Conservation (phyloP, 139 green algal species). For the Nannochloris sp. region DNA sequence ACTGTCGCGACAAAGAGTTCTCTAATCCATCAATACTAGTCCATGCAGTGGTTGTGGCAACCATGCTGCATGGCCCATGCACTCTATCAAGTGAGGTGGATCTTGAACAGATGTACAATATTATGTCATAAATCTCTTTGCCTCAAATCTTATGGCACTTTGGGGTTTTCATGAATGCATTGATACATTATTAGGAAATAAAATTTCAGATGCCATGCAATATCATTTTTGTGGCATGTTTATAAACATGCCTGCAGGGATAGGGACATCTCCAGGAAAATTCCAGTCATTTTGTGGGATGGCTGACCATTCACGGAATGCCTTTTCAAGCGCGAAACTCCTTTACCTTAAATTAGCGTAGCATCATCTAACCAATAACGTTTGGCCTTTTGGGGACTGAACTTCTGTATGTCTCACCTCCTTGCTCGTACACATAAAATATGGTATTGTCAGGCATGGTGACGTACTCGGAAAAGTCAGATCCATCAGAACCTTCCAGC, state of each 20-base stretch:
- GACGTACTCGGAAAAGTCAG: neutral
- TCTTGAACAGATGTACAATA: too few species aligned
- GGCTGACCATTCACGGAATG: neutral
- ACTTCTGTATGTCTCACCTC: neutral
- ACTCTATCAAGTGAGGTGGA: too few species aligned
- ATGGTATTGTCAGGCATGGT: neutral
- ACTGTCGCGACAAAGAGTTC: too few species aligned
- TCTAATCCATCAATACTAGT: too few species aligned
- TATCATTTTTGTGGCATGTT: too few species aligned
- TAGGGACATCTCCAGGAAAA: neutral
- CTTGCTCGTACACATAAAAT: neutral
- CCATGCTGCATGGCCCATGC: too few species aligned
- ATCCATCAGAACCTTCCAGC: neutral
- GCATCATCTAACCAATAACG: neutral
- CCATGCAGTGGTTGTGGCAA: too few species aligned
- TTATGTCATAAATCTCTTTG: too few species aligned
- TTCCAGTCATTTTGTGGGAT: neutral
- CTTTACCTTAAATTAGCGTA: neutral
- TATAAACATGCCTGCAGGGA: neutral
- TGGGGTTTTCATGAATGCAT: too few species aligned
- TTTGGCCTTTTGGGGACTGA: neutral
- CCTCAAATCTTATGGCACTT: too few species aligned
- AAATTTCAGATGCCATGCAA: too few species aligned
- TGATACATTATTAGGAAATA: too few species aligned
- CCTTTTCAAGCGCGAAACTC: neutral